Conservation (phyloP, 2,329 filamentous ascomycete species). For the Penicillium corylophilum region DNA sequence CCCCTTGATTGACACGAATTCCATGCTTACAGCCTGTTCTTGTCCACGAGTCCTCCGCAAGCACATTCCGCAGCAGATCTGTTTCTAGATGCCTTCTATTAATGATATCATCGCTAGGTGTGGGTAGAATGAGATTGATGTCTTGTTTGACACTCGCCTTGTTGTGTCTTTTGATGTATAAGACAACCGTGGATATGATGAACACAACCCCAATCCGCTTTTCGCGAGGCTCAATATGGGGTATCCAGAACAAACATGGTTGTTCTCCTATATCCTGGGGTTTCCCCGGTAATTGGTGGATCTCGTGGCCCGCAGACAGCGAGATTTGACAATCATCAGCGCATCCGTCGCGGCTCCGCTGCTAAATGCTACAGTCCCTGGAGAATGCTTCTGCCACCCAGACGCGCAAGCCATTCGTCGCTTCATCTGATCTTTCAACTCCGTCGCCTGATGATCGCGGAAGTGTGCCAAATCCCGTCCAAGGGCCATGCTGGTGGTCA, state of each 20-base stretch:
- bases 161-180: neutral
- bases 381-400: slow-evolving; percentile 16
- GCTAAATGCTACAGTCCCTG: slow-evolving; percentile 12
- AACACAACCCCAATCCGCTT: neutral
- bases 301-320: slow-evolving; percentile 6
- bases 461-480: neutral
- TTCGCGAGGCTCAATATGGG: neutral
- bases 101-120: neutral
- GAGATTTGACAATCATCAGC: slow-evolving; percentile 14
- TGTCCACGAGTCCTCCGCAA: neutral
- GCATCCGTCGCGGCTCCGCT: slow-evolving; percentile 16
- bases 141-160: neutral
- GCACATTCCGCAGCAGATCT: neutral
- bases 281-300: neutral
- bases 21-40: neutral
- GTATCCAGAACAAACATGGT: neutral
- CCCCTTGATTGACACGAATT: slow-evolving; percentile 12
- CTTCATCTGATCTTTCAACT: neutral
- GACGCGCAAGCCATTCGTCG: slow-evolving; percentile 8
- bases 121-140: neutral
- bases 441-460: slow-evolving; percentile 4
- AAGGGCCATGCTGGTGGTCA: neutral
- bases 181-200: neutral
- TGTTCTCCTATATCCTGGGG: neutral
- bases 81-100: neutral